Base-by-base conservation (phyloP, 176 grass and related monocot species). In the Tuctoria greenei region DNA sequence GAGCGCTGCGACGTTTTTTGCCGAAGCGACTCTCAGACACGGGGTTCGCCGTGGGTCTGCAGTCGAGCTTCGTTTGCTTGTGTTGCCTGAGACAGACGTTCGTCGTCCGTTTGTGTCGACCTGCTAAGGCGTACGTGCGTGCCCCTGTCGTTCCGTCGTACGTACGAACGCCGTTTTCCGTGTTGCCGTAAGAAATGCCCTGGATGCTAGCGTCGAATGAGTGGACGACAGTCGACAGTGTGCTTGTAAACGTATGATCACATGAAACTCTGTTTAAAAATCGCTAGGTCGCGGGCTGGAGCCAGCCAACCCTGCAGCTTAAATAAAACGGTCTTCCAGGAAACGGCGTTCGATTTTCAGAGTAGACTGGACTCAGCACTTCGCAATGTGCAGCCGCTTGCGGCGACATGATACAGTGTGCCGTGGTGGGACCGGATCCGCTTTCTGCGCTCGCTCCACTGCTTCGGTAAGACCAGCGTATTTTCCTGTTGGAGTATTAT, bases 401-500 rank as follows among this genome's bases (percentile, higher is more conserved):
- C 66, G 66, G 24, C 8, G 66, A 49, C n/a, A n/a, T n/a, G n/a
- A n/a, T n/a, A n/a, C 41, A 21, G 4, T 8, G 10, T 59, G 54
- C 14, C 13, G 9, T 8, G 20, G 49, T 49, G 42, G 78, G 79
- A 71, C 79, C 40, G 42, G 79, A 83, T 87, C 79, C 67, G 67
- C 79, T 45, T 72, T 74, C n/a, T 18, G 24, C 74, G 79, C 74
- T 60, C 37, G 64, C 51, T n/a, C 28, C 37, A 51, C 15, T 51
- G 47, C 16, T 64, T 66, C 28, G 26, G 76, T 6, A 8, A 7
- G 64, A 26, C 43, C 56, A 20, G 20, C 20, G 13, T 23, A 51
- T 40, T 18, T 23, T 26, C 12, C 27, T 49, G n/a, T 45, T 66
- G 59, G 20, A 72, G 37, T 43, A 56, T 44, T 57, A 44, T 10